Evolutionary conservation across 208 protist species (phyloP).

Genomic region (Leishmania amazonensis): DNA sequence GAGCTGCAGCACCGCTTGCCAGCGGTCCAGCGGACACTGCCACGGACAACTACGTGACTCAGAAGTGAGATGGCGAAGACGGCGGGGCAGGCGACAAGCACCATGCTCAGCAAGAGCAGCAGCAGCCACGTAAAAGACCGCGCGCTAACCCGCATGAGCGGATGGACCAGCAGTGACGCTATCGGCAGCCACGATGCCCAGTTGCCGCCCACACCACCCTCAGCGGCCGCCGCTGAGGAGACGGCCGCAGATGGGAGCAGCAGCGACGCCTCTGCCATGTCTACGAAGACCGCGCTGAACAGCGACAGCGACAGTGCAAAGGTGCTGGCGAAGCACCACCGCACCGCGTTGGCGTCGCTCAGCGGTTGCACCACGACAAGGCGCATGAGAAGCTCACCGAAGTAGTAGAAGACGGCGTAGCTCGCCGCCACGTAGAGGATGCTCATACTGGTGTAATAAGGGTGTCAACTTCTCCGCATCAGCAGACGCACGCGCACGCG

Average conservation of each 20-base stretch:
- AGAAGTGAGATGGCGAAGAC: conserved; percentile 6
- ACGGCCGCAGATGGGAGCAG: not conserved
- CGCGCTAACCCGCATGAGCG: conserved; percentile 6
- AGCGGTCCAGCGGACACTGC: not conserved
- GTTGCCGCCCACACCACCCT: not conserved
- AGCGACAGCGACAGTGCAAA: conserved; percentile 31
- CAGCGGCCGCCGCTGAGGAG: not conserved
- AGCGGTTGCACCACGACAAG: conserved; percentile 33
- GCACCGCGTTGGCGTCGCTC: conserved; percentile 15
- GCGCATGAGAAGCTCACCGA: conserved; percentile 32
- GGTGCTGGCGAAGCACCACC: conserved; percentile 33
- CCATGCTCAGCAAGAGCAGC: conserved; percentile 17
- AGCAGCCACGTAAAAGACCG: conserved; percentile 22
- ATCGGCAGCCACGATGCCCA: not conserved
- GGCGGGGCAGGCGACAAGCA: conserved; percentile 21
- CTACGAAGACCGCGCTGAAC: conserved; percentile 29
- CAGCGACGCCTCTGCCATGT: conserved; percentile 23
- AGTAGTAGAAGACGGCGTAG: conserved; percentile 31
- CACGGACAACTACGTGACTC: not conserved
- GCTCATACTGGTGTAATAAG: not conserved
- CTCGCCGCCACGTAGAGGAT: conserved; percentile 16
- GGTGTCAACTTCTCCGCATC: not conserved
- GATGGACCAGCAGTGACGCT: not conserved
- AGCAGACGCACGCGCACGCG: not conserved
- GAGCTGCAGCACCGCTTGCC: not conserved